Conservation (phyloP, 1,139 yeast genomes). For the Blastobotrys raffinosifermentans region DNA sequence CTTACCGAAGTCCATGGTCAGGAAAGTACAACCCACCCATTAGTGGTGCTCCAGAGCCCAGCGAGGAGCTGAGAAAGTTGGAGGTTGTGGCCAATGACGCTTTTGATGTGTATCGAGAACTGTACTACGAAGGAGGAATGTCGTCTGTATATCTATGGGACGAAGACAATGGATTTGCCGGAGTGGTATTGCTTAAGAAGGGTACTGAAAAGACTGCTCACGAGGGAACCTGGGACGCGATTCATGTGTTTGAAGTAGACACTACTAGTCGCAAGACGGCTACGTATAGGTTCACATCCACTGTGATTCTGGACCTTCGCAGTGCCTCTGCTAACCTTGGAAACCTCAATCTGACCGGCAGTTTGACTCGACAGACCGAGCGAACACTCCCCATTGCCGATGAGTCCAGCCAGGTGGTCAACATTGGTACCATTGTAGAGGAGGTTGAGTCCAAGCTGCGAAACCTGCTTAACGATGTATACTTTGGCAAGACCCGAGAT, state of each 20-base stretch:
- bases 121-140: constrained; percentile 90
- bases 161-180: constrained; percentile 66
- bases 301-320: constrained; percentile 71
- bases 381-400: constrained; percentile 41
- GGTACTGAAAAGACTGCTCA: constrained; percentile 31
- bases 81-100: constrained; percentile 85
- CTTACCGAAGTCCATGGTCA: constrained; percentile 88
- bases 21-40: constrained; percentile 67
- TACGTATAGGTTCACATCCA: constrained; percentile 73
- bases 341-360: constrained; percentile 65
- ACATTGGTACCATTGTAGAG: constrained; percentile 80
- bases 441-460: constrained; percentile 85
- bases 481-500: constrained; percentile 91
- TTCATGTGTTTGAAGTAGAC: constrained; percentile 82
- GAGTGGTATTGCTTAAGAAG: constrained; percentile 83
- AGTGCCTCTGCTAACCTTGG: constrained; percentile 30
- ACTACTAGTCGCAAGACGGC: constrained; percentile 44
- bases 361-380: constrained; percentile 67
- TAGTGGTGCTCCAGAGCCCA: constrained; percentile 69
- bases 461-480: constrained; percentile 84
- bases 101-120: constrained; percentile 85
- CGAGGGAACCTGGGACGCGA: constrained; percentile 77
- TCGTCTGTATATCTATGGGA: constrained; percentile 95
- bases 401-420: constrained; percentile 68
- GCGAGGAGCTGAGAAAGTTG: constrained; percentile 58